phyloP scores from a whole-genome alignment of 176 grass and related monocot genomes.

The Carex myosuroides region DNA sequence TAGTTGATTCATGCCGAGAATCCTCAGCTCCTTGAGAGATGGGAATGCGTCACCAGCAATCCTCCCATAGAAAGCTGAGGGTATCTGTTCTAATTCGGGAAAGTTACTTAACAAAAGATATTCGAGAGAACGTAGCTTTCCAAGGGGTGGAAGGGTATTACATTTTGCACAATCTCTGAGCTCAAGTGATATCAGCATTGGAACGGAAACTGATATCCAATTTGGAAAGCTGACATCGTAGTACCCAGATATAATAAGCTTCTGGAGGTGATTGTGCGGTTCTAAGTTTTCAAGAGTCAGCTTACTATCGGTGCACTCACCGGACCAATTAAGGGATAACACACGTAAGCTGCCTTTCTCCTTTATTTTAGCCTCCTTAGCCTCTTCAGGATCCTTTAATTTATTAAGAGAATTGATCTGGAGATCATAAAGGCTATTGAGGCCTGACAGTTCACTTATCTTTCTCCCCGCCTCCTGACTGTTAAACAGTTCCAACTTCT shows the following conservation, averaged over 20 bases:
- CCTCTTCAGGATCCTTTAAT: neutral
- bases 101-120: slow-evolving; percentile 3
- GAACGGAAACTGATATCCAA: slow-evolving; percentile 12
- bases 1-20: neutral
- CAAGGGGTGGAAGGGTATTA: slow-evolving; percentile 10
- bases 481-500: slow-evolving; percentile 12
- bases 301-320: neutral
- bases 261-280: neutral
- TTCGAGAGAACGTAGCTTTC: slow-evolving; percentile 11
- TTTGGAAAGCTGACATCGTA: neutral
- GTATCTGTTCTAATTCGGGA: neutral
- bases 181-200: slow-evolving; percentile 13
- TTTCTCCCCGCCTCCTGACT: neutral
- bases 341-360: slow-evolving; percentile 3
- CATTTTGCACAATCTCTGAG: slow-evolving; percentile 2
- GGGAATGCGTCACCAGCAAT: neutral
- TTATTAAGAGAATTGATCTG: slow-evolving; percentile 9
- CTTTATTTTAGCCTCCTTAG: slow-evolving; percentile 8
- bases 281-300: slow-evolving; percentile 7
- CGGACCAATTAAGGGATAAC: slow-evolving; percentile 23
- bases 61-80: neutral
- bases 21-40: slow-evolving; percentile 2
- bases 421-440: slow-evolving; percentile 11
- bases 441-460: slow-evolving; percentile 19
- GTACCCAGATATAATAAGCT: slow-evolving; percentile 14